Evolutionary conservation across 1,284 basidiomycete genomes (phyloP).

Genomic region (Porogramme epimiltina): DNA sequence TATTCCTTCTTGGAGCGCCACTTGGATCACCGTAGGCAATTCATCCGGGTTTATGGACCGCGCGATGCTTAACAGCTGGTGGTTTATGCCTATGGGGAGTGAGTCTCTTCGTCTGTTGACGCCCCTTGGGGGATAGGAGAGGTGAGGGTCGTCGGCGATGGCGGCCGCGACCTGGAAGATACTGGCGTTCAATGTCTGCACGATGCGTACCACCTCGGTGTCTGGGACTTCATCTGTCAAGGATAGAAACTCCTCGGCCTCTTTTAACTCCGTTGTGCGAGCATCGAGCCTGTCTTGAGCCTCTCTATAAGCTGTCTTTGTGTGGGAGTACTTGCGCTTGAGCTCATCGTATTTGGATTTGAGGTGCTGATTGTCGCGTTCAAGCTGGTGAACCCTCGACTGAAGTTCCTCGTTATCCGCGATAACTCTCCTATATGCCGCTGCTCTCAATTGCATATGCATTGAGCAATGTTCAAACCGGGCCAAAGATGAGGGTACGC

Average conservation of each 20-base stretch:
- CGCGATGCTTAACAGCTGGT: no score
- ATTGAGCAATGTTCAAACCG: no score
- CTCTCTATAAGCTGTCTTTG: neutral
- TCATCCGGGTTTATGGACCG: no score
- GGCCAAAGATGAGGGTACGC: no score
- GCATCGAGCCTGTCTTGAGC: constrained; percentile 37
- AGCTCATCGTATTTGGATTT: neutral
- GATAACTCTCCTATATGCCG: neutral
- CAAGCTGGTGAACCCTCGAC: neutral
- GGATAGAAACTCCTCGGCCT: constrained; percentile 46
- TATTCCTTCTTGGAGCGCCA: no score
- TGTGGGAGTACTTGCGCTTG: neutral
- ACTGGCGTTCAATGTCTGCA: constrained; percentile 49
- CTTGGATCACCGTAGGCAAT: no score
- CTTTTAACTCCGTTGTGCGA: constrained; percentile 45
- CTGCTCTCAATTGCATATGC: no score
- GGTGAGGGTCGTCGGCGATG: constrained; percentile 40
- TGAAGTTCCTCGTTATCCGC: neutral
- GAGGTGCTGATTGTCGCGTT: neutral
- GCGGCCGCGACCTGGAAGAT: constrained; percentile 50
- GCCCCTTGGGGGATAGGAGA: neutral
- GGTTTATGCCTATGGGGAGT: constrained; percentile 39
- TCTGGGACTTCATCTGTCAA: constrained; percentile 47
- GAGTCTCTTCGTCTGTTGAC: neutral
- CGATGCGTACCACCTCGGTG: constrained; percentile 46